These are phyloP conservation scores for Colletotrichum abscissum DNA, from an alignment of 2,329 filamentous ascomycete genomes.

Conservation along the genomic window DNA sequence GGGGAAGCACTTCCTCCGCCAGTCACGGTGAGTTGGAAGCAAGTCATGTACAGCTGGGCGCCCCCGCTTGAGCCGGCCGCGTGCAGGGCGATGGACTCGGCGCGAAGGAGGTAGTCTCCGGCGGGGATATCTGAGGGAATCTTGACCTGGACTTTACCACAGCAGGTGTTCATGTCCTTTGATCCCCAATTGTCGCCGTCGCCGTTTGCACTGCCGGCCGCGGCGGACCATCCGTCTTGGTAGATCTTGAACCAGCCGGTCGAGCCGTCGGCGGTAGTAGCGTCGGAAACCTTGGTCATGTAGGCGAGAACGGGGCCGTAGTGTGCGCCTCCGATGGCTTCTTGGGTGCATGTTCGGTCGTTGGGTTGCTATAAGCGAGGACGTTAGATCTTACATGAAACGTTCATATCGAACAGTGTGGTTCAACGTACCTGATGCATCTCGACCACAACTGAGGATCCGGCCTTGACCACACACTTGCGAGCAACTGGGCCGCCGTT, in stretches of 20 bases:
- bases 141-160: constrained; percentile 26
- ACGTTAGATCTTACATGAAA: not conserved
- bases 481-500: constrained; percentile 48
- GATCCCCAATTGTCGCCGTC: constrained; percentile 32
- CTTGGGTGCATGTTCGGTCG: constrained; percentile 54
- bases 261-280: constrained; percentile 54
- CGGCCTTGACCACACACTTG: constrained; percentile 58
- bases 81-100: constrained; percentile 66
- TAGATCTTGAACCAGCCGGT: constrained; percentile 64
- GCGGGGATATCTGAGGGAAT: constrained; percentile 59
- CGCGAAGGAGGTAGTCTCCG: constrained; percentile 65
- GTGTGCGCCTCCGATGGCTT: constrained; percentile 64
- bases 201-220: constrained; percentile 48
- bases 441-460: constrained; percentile 53
- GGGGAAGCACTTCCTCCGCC: constrained; percentile 41
- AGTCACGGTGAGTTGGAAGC: constrained; percentile 42
- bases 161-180: constrained; percentile 35
- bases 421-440: constrained; percentile 54
- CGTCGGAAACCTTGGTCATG: constrained; percentile 59
- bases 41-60: constrained; percentile 51
- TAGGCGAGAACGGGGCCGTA: constrained; percentile 62
- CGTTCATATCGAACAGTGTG: no score
- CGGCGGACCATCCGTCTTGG: constrained; percentile 49
- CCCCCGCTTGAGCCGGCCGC: constrained; percentile 47
- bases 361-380: constrained; percentile 45